These are phyloP conservation scores for Pseudevernia furfuracea DNA, from an alignment of 495 filamentous ascomycete species.

Conservation along the genomic window DNA sequence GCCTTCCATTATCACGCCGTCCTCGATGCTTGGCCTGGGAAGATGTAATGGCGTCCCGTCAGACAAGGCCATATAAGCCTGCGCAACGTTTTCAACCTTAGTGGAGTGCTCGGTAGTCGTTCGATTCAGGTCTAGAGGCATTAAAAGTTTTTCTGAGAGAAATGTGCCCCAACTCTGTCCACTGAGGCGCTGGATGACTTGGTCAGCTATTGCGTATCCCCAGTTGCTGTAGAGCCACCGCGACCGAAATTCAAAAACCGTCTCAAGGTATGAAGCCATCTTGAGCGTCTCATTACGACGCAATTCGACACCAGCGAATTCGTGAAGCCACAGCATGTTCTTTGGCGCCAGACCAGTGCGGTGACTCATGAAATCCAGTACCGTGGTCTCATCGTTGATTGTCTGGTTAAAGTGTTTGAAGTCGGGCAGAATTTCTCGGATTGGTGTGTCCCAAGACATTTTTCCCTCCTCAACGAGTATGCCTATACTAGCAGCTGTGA, in stretches of 20 bases:
- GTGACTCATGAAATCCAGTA: constrained; percentile 47
- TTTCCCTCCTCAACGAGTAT: constrained; percentile 32
- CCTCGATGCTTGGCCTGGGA: neutral
- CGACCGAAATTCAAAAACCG: constrained; percentile 33
- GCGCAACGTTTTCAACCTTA: constrained; percentile 13
- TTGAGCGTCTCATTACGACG: constrained; percentile 19
- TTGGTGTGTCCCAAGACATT: constrained; percentile 24
- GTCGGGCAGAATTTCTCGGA: constrained; percentile 25
- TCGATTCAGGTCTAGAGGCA: constrained; percentile 41
- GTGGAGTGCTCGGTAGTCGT: neutral
- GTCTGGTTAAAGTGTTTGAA: constrained; percentile 25
- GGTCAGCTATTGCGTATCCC: constrained; percentile 40
- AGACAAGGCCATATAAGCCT: constrained; percentile 13
- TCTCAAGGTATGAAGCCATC: constrained; percentile 34
- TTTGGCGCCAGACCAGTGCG: constrained; percentile 39
- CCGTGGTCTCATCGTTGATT: constrained; percentile 33
- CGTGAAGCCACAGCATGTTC: constrained; percentile 26
- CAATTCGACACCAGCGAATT: constrained; percentile 2
- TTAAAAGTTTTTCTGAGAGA: constrained; percentile 41
- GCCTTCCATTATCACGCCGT: constrained; percentile 7
- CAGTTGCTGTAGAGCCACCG: constrained; percentile 40
- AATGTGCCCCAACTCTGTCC: constrained; percentile 34
- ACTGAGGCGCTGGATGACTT: constrained; percentile 39
- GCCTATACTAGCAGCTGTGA: constrained; percentile 31
- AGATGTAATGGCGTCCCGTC: constrained; percentile 15